Base-by-base conservation (phyloP, 805 yeast species). In the Brettanomyces bruxellensis region DNA sequence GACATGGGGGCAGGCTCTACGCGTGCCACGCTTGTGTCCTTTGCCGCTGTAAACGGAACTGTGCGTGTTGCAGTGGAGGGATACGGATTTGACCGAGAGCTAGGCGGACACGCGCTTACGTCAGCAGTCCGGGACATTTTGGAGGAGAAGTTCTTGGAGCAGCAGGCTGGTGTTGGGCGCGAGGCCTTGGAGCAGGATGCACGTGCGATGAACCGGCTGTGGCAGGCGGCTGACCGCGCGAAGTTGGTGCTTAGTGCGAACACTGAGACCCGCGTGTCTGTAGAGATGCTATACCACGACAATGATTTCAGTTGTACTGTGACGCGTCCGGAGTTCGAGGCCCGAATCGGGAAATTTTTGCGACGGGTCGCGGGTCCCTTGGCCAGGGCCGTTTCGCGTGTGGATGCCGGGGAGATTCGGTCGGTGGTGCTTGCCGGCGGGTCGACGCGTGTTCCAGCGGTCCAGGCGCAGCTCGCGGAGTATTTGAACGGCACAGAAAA, bases 1-100 rank as follows among this genome's bases (percentile, higher is more conserved):
- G 99, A 93, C 62, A 77, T 86, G 76, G 99, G 99, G 41, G 91
- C 96, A 4, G 95, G 95, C 1, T 82, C 95, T 1, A 85, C 95
- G 0, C 78, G 82, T 46, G 95, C 95, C 1, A 85, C 98, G 0
- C 67, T 93, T n/a, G 77, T 89, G 44, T 79, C 90, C 1, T 71
- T 82, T 51, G 62, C 65, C 14, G 76, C 76, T 23, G 61, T 64
- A 18, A 62, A 60, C 41, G 68, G 69, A 25, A 68, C 69, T 34
- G 53, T 72, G 11, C 58, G 59, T 7, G 67, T 89, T 36, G 83
- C 79, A 36, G 74, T 87, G 25, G 84, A 81, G 58, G 89, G 88
- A 30, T 77, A 81, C 50, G 89, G 91, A 1, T 79, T 64, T 57
- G 86, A 82, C 57, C 69, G 70, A n/a, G 53, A 68, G 1, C 67